Evolutionary conservation across 345 rosid species (phyloP), one percentile per base, ranked within the genome.

Genomic region (Hibiscus mutabilis): DNA sequence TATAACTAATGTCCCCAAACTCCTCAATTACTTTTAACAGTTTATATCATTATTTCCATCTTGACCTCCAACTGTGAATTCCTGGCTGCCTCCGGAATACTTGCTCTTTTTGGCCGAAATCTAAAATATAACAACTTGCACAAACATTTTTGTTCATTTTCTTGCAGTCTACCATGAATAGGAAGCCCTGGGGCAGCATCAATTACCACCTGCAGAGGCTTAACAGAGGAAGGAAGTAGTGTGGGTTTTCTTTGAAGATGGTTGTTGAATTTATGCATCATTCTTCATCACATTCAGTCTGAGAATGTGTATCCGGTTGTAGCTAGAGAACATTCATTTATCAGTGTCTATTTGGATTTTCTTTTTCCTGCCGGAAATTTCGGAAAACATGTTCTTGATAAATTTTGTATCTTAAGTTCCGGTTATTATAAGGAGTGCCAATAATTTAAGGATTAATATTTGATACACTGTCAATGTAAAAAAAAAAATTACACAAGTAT

Each of bases 121-220:
- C 46, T 51, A 5, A 42, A 35, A 9, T 57, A 53, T 60, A 3
- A 62, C 16, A 12, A 29, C 13, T 25, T 76, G 62, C 46, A 24
- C 29, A 15, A 47, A 66, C 58, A 44, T 16, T 47, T 47, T n/a
- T 15, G 16, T 27, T 16, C 15, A 69, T 33, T 13, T 21, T 57
- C 16, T 59, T 83, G 85, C 84, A 90, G 96, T 79, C 82, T 61
- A 82, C 78, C 61, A 82, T 76, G 37, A 88, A 84, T 77, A 79
- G 83, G 21, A 86, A 86, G 69, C 78, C 89, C 31, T 78, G 84
- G 88, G 96, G 91, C 51, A 90, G 91, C 81, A 88, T 92, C 66
- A 92, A 92, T 79, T 92, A 88, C 80, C 97, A 92, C 62, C 78
- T 88, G 80, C 97, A 90, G 87, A 88, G 96, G 91, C 84, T 92